phyloP scores from a whole-genome alignment of 768 basidiomycete species.

The Termitomyces sp. region DNA sequence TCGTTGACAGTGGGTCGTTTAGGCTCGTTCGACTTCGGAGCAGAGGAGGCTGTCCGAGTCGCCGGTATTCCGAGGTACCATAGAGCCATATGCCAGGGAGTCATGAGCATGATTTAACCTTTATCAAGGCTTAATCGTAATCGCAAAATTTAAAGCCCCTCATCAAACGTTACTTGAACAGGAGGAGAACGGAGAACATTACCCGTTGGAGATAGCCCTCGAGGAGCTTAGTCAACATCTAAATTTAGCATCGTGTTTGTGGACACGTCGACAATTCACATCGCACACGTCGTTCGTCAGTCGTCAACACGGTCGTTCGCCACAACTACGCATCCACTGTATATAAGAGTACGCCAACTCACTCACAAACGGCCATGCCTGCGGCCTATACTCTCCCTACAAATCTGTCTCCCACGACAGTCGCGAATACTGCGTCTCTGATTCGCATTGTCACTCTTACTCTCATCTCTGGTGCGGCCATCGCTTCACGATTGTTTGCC shows the following conservation, averaged over 20 bases:
- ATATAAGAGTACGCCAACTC: slow-evolving; percentile 14
- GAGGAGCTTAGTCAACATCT: slow-evolving; percentile 11
- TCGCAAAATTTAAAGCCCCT: no score
- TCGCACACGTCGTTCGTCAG: background rate
- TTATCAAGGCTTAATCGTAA: no score
- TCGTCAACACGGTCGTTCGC: background rate
- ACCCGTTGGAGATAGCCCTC: background rate
- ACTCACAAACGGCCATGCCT: slow-evolving; percentile 51
- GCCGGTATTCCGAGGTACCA: no score
- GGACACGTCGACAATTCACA: slow-evolving; percentile 17
- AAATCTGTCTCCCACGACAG: slow-evolving; percentile 64
- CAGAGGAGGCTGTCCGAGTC: no score
- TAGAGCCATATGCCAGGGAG: no score
- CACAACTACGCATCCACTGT: background rate
- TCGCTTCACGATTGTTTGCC: slow-evolving; percentile 94
- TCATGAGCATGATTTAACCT: no score
- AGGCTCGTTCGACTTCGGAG: no score
- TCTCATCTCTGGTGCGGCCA: slow-evolving; percentile 91
- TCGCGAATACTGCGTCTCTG: slow-evolving; percentile 86
- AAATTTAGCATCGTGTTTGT: slow-evolving; percentile 12
- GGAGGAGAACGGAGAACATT: no score
- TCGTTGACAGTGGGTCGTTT: no score
- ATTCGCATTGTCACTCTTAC: slow-evolving; percentile 87
- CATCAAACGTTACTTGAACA: no score
- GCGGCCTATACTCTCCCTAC: slow-evolving; percentile 72